Base-by-base conservation (phyloP, 352 stramenopile genomes). In the Globisporangium abappressorium region DNA sequence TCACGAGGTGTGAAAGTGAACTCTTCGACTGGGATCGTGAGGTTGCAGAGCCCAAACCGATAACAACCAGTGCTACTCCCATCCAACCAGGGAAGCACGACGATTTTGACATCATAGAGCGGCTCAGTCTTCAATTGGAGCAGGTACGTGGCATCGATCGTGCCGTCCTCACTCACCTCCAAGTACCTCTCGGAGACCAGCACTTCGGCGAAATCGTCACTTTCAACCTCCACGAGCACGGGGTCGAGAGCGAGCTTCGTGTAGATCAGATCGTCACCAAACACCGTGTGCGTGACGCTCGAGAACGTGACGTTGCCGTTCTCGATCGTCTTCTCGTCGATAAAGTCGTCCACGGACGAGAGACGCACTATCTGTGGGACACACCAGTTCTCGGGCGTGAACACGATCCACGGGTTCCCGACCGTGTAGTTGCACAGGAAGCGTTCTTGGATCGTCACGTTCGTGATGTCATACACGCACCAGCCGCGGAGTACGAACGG, bases 391-490 rank as follows among this genome's bases (percentile, higher is more conserved):
- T 79, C 73, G 0, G 81, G 81, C 0, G 82, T 83, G 74, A 92
- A 92, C 14, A 92, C 79, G 36, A 91, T 78, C 78, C 82, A 89
- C n/a, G 86, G 86, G 36, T 86, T 88, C 36, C 76, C 46, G 1
- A 94, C 77, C 0, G 86, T 94, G 55, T 81, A 89, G 57, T 94
- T 94, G 62, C 86, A 94, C 6, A 94, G 66, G 28, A 87, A 91
- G 1, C 84, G 78, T 55, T 94, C 84, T n/a, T 92, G 84, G 12
- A 71, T 73, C 2, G 85, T 85, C 18, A 77, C 76, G 22, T 84
- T 89, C 0, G 75, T 77, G 34, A 94, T 71, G 51, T 84, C 82
- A 46, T 94, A 94, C 3, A 89, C 80, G 41, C 84, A 94, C 30
- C 59, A 68, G 4, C 86, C 86, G 2, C 82, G 80, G 6, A 91